These are phyloP conservation scores for Theobroma grandiflorum DNA, from an alignment of 441 rosid genomes.

Conservation along the genomic window DNA sequence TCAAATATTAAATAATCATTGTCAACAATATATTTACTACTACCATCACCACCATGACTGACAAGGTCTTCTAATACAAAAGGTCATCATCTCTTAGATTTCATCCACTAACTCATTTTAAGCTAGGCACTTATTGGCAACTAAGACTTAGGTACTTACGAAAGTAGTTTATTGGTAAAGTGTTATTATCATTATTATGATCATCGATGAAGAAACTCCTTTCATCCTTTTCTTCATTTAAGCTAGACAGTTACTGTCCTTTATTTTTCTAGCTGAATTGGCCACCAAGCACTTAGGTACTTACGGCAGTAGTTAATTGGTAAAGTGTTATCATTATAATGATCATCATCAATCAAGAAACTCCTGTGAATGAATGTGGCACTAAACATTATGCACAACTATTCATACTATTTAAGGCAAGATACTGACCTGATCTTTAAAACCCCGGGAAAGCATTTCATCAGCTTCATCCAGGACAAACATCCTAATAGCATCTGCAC, in stretches of 20 bases:
- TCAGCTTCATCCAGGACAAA: conserved; percentile 55
- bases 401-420: not conserved
- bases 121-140: not conserved
- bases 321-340: not conserved
- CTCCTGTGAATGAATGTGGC: not conserved
- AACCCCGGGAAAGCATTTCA: conserved; percentile 55
- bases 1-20: not conserved
- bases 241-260: not conserved
- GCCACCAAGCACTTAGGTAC: not conserved
- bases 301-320: not conserved
- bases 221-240: not conserved
- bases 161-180: not conserved
- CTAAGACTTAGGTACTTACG: not conserved
- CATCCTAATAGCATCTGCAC: conserved; percentile 50
- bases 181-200: not conserved
- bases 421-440: conserved; percentile 45
- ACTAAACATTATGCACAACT: not conserved
- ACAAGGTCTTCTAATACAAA: not conserved
- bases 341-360: not conserved
- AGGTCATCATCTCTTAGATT: not conserved
- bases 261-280: not conserved
- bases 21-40: not conserved
- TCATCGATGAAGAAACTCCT: not conserved
- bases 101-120: not conserved
- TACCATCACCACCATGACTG: not conserved